Conservation (phyloP, 78 protist genomes). For the Planoprotostelium fungivorum region DNA sequence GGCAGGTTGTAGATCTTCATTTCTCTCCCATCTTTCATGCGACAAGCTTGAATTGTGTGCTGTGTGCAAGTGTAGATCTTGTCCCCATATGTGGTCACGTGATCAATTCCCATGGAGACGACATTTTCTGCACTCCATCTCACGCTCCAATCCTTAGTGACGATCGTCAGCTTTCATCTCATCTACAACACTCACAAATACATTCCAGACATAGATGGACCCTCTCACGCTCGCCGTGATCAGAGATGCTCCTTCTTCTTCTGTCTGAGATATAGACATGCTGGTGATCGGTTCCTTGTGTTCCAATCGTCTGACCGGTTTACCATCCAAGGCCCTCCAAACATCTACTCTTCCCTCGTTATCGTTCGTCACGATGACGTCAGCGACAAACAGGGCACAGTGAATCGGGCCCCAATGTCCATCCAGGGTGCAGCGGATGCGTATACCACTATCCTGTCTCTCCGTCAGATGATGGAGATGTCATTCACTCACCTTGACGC, state of each 20-base stretch:
- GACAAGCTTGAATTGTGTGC: background rate
- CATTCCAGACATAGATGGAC: background rate
- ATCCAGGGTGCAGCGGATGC: background rate
- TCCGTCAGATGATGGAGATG: background rate
- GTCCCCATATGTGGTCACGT: no score
- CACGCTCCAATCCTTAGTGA: no score
- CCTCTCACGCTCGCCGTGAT: background rate
- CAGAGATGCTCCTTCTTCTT: background rate
- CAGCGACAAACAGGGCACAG: background rate
- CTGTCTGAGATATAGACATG: background rate
- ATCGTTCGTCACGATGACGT: background rate
- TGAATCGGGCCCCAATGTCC: background rate
- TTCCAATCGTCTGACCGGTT: background rate
- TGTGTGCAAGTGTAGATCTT: background rate
- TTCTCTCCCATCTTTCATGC: background rate
- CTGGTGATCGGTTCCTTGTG: background rate
- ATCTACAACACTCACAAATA: background rate
- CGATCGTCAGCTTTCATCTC: no score
- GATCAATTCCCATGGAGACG: background rate
- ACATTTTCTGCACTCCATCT: background rate
- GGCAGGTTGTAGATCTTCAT: background rate
- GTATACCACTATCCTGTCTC: background rate
- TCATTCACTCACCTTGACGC: background rate
- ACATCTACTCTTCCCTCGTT: background rate
- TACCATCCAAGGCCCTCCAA: background rate